Evolutionary conservation across 306 rosid genomes (phyloP), one percentile per base, ranked within the genome.

Genomic region (Senna siamea): DNA sequence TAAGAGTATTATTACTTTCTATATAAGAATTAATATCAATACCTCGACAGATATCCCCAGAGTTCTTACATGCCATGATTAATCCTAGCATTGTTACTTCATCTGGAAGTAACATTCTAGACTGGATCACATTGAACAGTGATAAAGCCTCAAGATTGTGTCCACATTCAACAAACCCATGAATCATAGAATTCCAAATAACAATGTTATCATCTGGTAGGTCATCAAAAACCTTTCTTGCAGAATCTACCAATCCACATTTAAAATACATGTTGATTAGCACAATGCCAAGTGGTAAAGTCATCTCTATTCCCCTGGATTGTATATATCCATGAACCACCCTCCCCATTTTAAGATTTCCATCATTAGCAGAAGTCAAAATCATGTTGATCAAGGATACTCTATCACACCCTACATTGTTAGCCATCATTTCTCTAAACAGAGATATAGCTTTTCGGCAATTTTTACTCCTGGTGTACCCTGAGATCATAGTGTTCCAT

Each of bases 31-130:
- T 28, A 61, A 61, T n/a, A 10, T 61, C 15, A 35, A 15, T 61
- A 17, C 47, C 47, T 7, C 8, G 67, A 32, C 22, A 4, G 23
- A 37, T 35, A 17, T 61, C 28, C 14, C 47, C 46, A 60, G 67
- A 34, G 28, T 61, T 61, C 67, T 20, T 35, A 47, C 67, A 61
- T 61, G 67, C 67, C 67, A 35, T 61, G 47, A 61, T 35, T 61
- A 61, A 8, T 61, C 67, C 67, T 35, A 61, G 26, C 67, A 61
- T 34, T 61, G 67, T 61, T 61, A 61, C 28, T 37, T 61, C 67
- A n/a, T 61, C 67, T 37, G 50, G 68, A 6, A 62, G 68, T 37
- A 62, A 62, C 48, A 62, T 62, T 38, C 47, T 37, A 38, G 50
- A 62, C 9, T 17, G 32, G 13, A 62, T 62, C 9, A 62, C n/a